phyloP scores from a whole-genome alignment of 805 yeast species.

The Candida ascalaphidarum region DNA sequence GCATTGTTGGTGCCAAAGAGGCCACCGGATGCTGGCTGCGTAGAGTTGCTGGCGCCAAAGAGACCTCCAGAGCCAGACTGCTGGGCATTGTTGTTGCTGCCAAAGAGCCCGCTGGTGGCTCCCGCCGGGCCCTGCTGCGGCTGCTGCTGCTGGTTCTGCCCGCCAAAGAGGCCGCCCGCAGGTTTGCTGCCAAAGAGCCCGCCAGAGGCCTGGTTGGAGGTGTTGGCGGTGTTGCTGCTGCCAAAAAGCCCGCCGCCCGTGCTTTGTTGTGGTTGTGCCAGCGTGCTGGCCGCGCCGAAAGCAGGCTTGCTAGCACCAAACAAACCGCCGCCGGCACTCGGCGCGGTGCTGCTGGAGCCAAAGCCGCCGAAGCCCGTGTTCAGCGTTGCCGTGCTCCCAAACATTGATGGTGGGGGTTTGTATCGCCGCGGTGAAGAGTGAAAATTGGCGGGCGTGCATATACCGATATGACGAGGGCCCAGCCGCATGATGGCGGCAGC shows the following conservation, averaged over 20 bases:
- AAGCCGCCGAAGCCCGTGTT: conserved; percentile 4
- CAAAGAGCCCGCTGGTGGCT: conserved; percentile 9
- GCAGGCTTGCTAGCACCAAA: conserved; percentile 2
- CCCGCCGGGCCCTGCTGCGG: conserved; percentile 1
- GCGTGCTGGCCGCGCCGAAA: conserved; percentile 5
- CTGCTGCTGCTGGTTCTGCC: conserved; percentile 3
- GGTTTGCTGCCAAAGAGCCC: conserved; percentile 2
- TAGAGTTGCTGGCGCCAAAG: conserved; percentile 9
- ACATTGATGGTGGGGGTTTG: too few species aligned
- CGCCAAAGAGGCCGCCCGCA: conserved; percentile 10
- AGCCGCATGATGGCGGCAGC: too few species aligned
- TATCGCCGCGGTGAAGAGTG: too few species aligned
- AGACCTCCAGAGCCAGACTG: conserved; percentile 20
- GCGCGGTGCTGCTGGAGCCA: conserved; percentile 6
- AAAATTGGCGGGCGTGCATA: too few species aligned
- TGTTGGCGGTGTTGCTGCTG: conserved; percentile 5
- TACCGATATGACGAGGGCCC: too few species aligned
- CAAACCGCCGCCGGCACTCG: conserved; percentile 2
- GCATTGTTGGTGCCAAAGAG: conserved; percentile 11
- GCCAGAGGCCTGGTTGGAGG: conserved; percentile 2
- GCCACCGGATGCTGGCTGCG: conserved; percentile 3
- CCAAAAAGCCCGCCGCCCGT: conserved; percentile 9
- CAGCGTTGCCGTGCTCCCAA: too few species aligned
- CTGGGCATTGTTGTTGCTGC: conserved; percentile 6
- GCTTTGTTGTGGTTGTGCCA: neutral